Percentiles rank a stretch among this genome's conserved stretches.
Conservation (phyloP, 83 land plant species). For the Picea engelmannii region DNA sequence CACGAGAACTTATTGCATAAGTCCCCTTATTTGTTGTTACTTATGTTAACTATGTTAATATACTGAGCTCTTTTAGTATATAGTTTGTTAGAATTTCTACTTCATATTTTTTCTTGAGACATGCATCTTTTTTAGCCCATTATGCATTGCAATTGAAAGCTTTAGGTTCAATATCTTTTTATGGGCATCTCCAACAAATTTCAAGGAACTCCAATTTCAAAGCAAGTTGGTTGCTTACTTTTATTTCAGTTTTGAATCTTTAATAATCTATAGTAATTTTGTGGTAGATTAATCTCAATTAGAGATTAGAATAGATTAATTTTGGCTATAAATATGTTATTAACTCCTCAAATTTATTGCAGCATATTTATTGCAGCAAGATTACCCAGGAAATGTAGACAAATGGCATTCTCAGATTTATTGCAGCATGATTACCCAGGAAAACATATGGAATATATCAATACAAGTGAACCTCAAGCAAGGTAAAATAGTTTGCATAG, state of each 20-base stretch:
- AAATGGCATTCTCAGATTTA: background rate
- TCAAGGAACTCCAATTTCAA: background rate
- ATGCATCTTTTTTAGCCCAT: background rate
- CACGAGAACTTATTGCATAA: too few relatives aligned
- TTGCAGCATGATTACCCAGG: too few relatives aligned
- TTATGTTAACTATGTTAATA: background rate
- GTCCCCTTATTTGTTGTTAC: too few relatives aligned
- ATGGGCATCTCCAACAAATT: background rate
- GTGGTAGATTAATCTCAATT: background rate
- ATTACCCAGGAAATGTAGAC: too few relatives aligned
- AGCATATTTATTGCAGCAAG: too few relatives aligned
- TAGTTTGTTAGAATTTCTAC: background rate
- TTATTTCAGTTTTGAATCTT: background rate
- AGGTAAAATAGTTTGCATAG: too few relatives aligned
- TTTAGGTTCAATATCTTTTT: background rate
- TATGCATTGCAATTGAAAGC: too few relatives aligned
- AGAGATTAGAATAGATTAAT: background rate
- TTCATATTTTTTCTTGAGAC: background rate
- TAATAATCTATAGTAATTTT: background rate
- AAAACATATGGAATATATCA: too few relatives aligned
- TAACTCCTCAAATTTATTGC: too few relatives aligned
- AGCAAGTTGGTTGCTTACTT: background rate
- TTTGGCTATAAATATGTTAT: too few relatives aligned
- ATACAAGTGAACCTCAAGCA: too few relatives aligned
- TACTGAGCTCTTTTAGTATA: background rate